Evolutionary conservation across 495 filamentous ascomycete genomes (phyloP), one percentile per base, ranked within the genome.

Genomic region (Penicillium bovifimosum): DNA sequence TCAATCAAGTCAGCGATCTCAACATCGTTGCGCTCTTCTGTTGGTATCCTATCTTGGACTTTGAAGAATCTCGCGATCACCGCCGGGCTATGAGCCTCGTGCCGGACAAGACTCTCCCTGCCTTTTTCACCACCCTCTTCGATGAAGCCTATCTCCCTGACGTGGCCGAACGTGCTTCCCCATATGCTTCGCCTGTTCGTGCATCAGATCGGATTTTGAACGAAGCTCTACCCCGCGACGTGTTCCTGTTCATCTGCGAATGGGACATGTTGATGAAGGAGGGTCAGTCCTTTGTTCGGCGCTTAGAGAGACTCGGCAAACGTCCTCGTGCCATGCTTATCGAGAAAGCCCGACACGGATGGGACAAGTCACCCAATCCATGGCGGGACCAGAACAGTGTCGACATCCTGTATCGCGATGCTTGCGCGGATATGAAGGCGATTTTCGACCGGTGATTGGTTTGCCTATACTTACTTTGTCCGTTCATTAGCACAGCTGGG

Each of bases 211-310:
- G 74, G 28, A 66, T 79, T 35, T 65, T 88, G 9, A 38, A 41
- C 24, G 69, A 68, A 6, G 74, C 67, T 5, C 67, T 89, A 10
- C 86, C 87, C 0, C 67, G 78, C 8, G 78, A 87, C 38, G 78
- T 90, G n/a, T 77, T 81, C 20, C 58, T 96, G 39, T 88, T 84
- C 55, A 83, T 87, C 9, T 95, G 90, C 67, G 91, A 96, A 68
- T 95, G 85, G 82, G 91, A 96, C 61, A 93, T 95, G 87, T 68
- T 96, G 20, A 73, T 90, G 33, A 78, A 78, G 2, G 92, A 96
- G 65, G 90, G 85, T 2, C 76, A 88, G 58, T 63, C 70, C 13
- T 84, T 96, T 45, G 78, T 84, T 7, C 73, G 78, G 26, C 74
- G 89, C 4, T 62, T 96, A 41, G 64, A 77, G 43, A 76, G 74